Conservation (phyloP, 176 grass and related monocot genomes). For the Bromus sterilis region DNA sequence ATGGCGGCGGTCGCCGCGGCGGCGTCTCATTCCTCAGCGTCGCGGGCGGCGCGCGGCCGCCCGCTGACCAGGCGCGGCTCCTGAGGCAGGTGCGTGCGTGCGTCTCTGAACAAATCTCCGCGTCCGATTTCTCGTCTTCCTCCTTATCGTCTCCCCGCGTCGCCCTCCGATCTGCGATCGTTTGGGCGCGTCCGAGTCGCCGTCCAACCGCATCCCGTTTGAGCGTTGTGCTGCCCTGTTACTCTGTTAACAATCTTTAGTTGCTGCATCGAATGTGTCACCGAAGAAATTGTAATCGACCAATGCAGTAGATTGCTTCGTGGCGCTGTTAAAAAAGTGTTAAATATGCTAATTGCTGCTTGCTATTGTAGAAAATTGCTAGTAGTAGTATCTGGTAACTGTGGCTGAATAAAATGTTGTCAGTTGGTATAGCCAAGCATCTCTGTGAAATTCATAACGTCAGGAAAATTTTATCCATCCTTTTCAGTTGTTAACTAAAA, state of each 20-base stretch:
- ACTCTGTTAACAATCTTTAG: neutral
- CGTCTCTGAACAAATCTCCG: neutral
- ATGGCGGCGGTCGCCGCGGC: neutral
- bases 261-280: neutral
- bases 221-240: no score
- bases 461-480: neutral
- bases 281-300: neutral
- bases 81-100: constrained; percentile 41
- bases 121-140: neutral
- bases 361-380: neutral
- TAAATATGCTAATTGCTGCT: neutral
- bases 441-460: neutral
- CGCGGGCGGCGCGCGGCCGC: constrained; percentile 37
- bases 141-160: neutral
- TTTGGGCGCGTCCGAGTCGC: neutral
- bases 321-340: neutral
- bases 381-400: neutral
- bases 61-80: constrained; percentile 34
- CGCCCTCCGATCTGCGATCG: neutral
- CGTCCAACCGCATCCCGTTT: no score
- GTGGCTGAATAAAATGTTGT: neutral
- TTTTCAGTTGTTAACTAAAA: neutral
- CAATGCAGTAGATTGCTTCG: neutral
- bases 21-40: constrained; percentile 73
- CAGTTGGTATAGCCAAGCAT: neutral